Percentiles rank a stretch among this genome's conserved stretches.
Evolutionary conservation across 2,329 filamentous ascomycete genomes (phyloP).

Genomic region (Capronia epimyces): DNA sequence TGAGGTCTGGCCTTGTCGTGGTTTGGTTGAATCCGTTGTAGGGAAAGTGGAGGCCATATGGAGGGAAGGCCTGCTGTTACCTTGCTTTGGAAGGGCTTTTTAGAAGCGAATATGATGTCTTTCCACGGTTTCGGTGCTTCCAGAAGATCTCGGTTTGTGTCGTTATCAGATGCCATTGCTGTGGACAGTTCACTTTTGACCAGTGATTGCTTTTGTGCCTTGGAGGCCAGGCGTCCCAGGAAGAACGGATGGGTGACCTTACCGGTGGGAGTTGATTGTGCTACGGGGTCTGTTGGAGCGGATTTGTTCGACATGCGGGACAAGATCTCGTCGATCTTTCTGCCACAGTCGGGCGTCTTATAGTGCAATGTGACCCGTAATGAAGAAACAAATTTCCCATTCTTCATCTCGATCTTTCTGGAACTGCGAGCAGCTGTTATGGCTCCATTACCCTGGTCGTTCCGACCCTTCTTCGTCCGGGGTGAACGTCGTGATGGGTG

Average conservation of each 20-base stretch:
- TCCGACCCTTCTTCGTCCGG: background rate
- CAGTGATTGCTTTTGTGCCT: constrained; percentile 5
- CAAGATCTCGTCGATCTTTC: constrained; percentile 58
- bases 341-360: constrained; percentile 43
- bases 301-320: constrained; percentile 31
- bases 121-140: constrained; percentile 25
- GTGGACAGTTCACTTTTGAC: constrained; percentile 13
- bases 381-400: constrained; percentile 25
- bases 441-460: background rate
- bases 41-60: constrained; percentile 22
- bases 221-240: constrained; percentile 47
- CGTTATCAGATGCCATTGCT: constrained; percentile 12
- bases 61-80: background rate
- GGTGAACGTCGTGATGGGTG: constrained; percentile 8
- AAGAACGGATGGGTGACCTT: constrained; percentile 67
- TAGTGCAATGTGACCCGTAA: constrained; percentile 19
- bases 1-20: background rate
- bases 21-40: constrained; percentile 17
- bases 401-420: constrained; percentile 23
- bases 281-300: background rate
- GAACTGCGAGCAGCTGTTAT: background rate
- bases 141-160: constrained; percentile 4
- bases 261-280: constrained; percentile 20
- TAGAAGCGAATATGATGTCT: constrained; percentile 23
- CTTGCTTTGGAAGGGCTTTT: constrained; percentile 10